Evolutionary conservation across 2,329 filamentous ascomycete species (phyloP).

Genomic region (Cadophora luteo-olivacea): DNA sequence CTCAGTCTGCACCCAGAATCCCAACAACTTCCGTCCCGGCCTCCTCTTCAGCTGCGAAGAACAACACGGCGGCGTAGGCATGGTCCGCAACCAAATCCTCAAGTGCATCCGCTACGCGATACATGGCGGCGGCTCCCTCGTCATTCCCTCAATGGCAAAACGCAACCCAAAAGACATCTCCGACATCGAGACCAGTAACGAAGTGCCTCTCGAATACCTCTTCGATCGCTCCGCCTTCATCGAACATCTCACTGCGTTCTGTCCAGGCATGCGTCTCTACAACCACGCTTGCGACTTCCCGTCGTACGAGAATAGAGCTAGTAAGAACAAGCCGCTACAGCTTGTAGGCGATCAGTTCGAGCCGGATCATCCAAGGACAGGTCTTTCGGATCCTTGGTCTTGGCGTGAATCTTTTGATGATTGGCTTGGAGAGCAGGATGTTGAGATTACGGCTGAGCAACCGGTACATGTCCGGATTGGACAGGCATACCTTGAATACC

Average conservation of each 20-base stretch:
- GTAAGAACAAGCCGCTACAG: background rate
- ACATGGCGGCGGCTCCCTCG: slow-evolving; percentile 35
- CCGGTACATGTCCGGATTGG: slow-evolving; percentile 30
- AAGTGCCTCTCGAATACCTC: slow-evolving; percentile 36
- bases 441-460: background rate
- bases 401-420: slow-evolving; percentile 36
- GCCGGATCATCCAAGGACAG: slow-evolving; percentile 35
- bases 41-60: slow-evolving; percentile 38
- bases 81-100: slow-evolving; percentile 42
- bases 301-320: slow-evolving; percentile 1
- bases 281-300: slow-evolving; percentile 21
- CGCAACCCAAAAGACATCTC: slow-evolving; percentile 36
- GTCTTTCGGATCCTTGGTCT: slow-evolving; percentile 32
- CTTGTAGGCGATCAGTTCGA: slow-evolving; percentile 25
- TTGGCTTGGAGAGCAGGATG: slow-evolving; percentile 33
- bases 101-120: slow-evolving; percentile 42
- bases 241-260: slow-evolving; percentile 35
- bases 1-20: background rate
- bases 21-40: background rate
- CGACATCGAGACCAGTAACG: slow-evolving; percentile 19
- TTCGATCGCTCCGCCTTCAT: slow-evolving; percentile 39
- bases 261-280: slow-evolving; percentile 37
- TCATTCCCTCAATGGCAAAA: slow-evolving; percentile 33
- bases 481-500: slow-evolving; percentile 47
- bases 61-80: slow-evolving; percentile 40